Conservation (phyloP, 2,329 filamentous ascomycete species). For the Zymoseptoria tritici region DNA sequence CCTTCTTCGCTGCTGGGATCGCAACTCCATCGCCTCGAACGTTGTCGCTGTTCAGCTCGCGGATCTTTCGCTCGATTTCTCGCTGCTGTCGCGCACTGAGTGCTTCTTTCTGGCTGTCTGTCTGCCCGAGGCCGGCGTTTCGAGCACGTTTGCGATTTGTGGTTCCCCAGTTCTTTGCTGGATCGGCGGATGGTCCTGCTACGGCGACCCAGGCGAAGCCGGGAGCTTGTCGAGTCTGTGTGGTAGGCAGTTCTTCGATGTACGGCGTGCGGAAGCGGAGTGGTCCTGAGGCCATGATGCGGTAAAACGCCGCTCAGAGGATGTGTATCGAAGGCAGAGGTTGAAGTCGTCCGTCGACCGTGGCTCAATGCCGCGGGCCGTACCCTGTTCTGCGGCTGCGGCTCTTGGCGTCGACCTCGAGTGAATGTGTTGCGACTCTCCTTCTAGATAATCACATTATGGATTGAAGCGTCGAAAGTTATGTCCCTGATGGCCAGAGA, state of each 20-base stretch:
- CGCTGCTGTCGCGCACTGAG: slow-evolving; percentile 74
- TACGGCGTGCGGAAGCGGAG: slow-evolving; percentile 50
- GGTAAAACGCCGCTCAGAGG: too few species aligned
- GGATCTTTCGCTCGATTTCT: slow-evolving; percentile 72
- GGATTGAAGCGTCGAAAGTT: too few species aligned
- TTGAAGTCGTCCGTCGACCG: neutral
- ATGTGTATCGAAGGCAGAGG: neutral
- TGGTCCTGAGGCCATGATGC: slow-evolving; percentile 5
- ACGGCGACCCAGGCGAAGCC: slow-evolving; percentile 93
- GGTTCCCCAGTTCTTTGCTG: slow-evolving; percentile 40
- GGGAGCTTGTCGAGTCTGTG: slow-evolving; percentile 60
- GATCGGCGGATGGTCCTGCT: slow-evolving; percentile 50
- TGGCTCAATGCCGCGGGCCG: neutral
- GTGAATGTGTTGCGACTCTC: too few species aligned
- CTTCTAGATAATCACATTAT: too few species aligned
- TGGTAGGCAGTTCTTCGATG: slow-evolving; percentile 71
- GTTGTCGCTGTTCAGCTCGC: slow-evolving; percentile 72
- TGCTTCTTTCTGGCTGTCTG: slow-evolving; percentile 45
- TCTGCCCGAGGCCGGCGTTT: slow-evolving; percentile 37
- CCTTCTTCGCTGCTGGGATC: slow-evolving; percentile 54
- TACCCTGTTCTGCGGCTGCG: neutral
- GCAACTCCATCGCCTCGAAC: slow-evolving; percentile 52
- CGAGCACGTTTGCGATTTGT: slow-evolving; percentile 62
- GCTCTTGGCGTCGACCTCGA: neutral
- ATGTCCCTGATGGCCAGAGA: too few species aligned